phyloP scores from a whole-genome alignment of 108 stramenopile species.

The Cyclotella cryptica region DNA sequence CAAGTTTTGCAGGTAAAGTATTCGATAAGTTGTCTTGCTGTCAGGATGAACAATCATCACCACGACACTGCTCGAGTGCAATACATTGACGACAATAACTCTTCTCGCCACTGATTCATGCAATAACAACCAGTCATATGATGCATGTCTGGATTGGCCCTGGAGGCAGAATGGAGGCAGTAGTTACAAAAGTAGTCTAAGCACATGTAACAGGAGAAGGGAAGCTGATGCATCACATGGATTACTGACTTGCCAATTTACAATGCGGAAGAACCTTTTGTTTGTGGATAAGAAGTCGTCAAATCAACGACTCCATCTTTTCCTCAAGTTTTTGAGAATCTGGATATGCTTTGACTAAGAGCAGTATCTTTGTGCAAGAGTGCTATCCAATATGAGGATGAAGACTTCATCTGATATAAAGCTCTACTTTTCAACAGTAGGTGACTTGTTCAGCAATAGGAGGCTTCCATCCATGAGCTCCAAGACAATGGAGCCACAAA shows the following conservation, averaged over 20 bases:
- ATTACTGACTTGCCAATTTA: neutral
- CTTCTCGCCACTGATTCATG: neutral
- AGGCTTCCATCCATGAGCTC: constrained; percentile 29
- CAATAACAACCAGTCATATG: neutral
- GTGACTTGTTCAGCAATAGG: constrained; percentile 2
- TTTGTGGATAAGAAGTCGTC: neutral
- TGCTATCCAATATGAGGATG: constrained; percentile 24
- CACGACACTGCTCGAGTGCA: neutral
- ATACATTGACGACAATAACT: constrained; percentile 8
- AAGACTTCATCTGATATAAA: constrained; percentile 4
- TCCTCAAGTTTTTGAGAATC: constrained; percentile 19
- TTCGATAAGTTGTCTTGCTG: neutral
- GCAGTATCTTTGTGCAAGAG: neutral
- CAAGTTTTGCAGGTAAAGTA: neutral
- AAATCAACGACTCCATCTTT: neutral
- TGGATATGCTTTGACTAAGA: constrained; percentile 14
- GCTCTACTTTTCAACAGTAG: neutral
- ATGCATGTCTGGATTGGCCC: neutral
- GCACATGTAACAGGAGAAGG: neutral
- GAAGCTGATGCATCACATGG: neutral
- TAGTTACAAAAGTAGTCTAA: neutral
- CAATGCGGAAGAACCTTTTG: neutral
- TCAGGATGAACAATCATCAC: neutral
- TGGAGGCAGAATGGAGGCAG: neutral
- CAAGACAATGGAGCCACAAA: constrained; percentile 16